A percentile compares a stretch with the other conserved stretches of the same genome.
These are phyloP conservation scores for Colletotrichum incanum DNA, from an alignment of 2,329 filamentous ascomycete genomes.

Conservation along the genomic window DNA sequence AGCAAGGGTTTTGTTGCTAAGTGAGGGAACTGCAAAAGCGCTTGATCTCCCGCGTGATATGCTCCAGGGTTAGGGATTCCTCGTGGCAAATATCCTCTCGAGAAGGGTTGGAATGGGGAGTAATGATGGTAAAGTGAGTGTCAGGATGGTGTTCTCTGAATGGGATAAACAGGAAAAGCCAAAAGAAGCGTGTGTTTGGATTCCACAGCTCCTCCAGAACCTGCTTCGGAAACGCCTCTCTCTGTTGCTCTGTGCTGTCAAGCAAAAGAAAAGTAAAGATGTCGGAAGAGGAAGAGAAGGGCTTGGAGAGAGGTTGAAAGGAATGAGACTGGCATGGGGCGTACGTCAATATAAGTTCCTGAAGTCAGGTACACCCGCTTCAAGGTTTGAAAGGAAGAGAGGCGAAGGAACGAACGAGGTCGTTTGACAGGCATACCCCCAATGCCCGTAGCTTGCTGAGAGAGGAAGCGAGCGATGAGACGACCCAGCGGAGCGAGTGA, in stretches of 20 bases:
- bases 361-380: slow-evolving; percentile 41
- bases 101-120: slow-evolving; percentile 36
- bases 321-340: slow-evolving; percentile 39
- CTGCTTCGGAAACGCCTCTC: slow-evolving; percentile 19
- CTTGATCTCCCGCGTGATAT: slow-evolving; percentile 20
- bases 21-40: slow-evolving; percentile 22
- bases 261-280: slow-evolving; percentile 15
- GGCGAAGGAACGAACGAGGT: slow-evolving; percentile 33
- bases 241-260: slow-evolving; percentile 9
- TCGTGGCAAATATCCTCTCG: slow-evolving; percentile 20
- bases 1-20: slow-evolving; percentile 40
- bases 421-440: slow-evolving; percentile 11
- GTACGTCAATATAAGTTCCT: slow-evolving; percentile 45
- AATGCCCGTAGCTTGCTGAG: slow-evolving; percentile 26
- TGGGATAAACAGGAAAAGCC: slow-evolving; percentile 15
- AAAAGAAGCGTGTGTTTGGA: slow-evolving; percentile 31
- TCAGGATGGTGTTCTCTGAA: slow-evolving; percentile 27
- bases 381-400: slow-evolving; percentile 19
- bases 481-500: not conserved
- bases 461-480: not conserved
- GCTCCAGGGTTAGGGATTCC: slow-evolving; percentile 22
- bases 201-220: slow-evolving; percentile 17
- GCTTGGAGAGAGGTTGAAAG: slow-evolving; percentile 14
- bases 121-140: slow-evolving; percentile 40
- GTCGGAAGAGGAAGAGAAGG: slow-evolving; percentile 17